These are phyloP conservation scores for Syzygium grande DNA, from an alignment of 345 rosid genomes.

Conservation along the genomic window DNA sequence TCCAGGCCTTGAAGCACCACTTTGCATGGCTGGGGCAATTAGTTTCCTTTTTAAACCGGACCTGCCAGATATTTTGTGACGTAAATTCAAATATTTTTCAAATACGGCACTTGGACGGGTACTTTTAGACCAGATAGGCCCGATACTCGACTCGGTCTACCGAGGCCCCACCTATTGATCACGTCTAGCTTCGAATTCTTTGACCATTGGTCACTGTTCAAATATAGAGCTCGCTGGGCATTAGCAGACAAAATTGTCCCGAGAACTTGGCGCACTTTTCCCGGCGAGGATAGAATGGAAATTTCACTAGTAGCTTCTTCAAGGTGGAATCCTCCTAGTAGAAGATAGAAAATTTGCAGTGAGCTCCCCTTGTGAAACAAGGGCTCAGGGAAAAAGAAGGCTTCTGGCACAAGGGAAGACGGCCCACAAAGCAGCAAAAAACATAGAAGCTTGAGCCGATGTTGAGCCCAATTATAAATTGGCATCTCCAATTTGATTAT, in stretches of 20 bases:
- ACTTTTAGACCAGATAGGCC: not conserved
- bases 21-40: not conserved
- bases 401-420: not conserved
- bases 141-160: not conserved
- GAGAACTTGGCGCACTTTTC: not conserved
- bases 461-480: not conserved
- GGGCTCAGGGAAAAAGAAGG: not conserved
- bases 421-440: not conserved
- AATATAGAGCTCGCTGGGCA: not conserved
- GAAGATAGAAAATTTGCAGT: not conserved
- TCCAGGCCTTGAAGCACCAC: not conserved
- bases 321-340: not conserved
- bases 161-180: not conserved
- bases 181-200: not conserved
- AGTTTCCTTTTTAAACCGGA: not conserved
- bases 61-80: not conserved
- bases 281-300: not conserved
- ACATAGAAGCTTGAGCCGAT: not conserved
- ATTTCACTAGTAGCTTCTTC: not conserved
- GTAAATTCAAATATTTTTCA: not conserved
- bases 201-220: not conserved
- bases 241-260: not conserved
- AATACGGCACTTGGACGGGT: not conserved
- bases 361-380: not conserved
- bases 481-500: not conserved